These are phyloP conservation scores for Cornus controversa DNA, from an alignment of 148 eudicot genomes.

Conservation along the genomic window DNA sequence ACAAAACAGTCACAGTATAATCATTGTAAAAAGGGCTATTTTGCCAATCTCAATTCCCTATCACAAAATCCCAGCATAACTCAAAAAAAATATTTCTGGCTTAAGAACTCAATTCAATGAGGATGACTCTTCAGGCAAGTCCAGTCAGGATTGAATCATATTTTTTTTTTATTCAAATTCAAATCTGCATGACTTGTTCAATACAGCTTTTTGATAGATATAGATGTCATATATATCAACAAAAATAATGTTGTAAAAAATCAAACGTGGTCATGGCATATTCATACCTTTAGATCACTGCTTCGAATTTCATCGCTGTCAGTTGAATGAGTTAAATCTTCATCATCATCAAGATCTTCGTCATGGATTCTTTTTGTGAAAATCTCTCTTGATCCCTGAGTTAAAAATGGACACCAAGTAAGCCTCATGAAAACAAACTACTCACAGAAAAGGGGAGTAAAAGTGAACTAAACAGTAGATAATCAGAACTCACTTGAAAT, in stretches of 20 bases:
- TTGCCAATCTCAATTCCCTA: not conserved
- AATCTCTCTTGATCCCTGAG: conserved; percentile 53
- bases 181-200: not conserved
- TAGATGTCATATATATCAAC: too few species aligned
- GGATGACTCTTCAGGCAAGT: not conserved
- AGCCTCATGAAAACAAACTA: not conserved
- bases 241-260: too few species aligned
- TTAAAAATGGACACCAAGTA: conserved; percentile 10
- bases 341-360: conserved; percentile 76
- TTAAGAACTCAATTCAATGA: too few species aligned
- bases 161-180: not conserved
- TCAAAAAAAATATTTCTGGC: too few species aligned
- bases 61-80: not conserved
- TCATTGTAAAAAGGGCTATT: too few species aligned
- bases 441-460: not conserved
- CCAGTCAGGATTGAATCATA: not conserved
- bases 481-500: conserved; percentile 48
- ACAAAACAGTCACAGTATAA: too few species aligned
- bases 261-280: not conserved
- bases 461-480: conserved; percentile 5
- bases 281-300: conserved; percentile 38
- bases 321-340: conserved; percentile 26
- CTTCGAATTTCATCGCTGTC: conserved; percentile 31
- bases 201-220: not conserved
- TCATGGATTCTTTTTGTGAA: conserved; percentile 55